Conservation (phyloP, 1,284 basidiomycete genomes). For the Exobasidium rhododendri region DNA sequence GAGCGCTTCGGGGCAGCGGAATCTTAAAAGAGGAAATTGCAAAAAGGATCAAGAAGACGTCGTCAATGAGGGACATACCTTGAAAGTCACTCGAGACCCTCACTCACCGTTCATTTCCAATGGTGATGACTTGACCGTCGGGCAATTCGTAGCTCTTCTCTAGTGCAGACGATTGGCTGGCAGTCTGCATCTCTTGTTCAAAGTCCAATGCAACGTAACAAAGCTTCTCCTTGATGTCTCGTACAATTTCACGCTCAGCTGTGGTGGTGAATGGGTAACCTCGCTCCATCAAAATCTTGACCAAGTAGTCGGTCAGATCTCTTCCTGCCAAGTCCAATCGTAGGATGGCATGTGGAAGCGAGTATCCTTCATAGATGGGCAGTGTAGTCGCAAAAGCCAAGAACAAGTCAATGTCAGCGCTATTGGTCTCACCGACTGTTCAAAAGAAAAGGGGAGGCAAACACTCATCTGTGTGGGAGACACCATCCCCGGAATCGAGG, state of each 20-base stretch:
- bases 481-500: constrained; percentile 89
- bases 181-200: constrained; percentile 90
- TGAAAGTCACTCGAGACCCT: constrained; percentile 40
- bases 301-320: constrained; percentile 84
- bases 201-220: constrained; percentile 97
- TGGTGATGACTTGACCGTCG: constrained; percentile 93
- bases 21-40: constrained; percentile 58
- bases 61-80: background rate
- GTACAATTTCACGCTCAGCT: constrained; percentile 90
- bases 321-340: constrained; percentile 93
- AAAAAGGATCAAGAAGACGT: background rate
- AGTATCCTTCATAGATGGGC: constrained; percentile 92
- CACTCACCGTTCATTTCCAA: constrained; percentile 78
- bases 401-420: background rate
- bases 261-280: constrained; percentile 91
- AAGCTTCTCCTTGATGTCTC: constrained; percentile 97
- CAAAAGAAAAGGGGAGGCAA: constrained; percentile 58
- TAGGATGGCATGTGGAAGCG: constrained; percentile 88
- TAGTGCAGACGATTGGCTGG: constrained; percentile 81
- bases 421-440: constrained; percentile 85
- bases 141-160: constrained; percentile 96
- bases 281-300: constrained; percentile 89
- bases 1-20: constrained; percentile 93
- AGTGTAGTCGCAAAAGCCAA: constrained; percentile 46
- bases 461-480: constrained; percentile 69